Evolutionary conservation across 169 alveolate species (phyloP).

Genomic region (Babesia divergens): DNA sequence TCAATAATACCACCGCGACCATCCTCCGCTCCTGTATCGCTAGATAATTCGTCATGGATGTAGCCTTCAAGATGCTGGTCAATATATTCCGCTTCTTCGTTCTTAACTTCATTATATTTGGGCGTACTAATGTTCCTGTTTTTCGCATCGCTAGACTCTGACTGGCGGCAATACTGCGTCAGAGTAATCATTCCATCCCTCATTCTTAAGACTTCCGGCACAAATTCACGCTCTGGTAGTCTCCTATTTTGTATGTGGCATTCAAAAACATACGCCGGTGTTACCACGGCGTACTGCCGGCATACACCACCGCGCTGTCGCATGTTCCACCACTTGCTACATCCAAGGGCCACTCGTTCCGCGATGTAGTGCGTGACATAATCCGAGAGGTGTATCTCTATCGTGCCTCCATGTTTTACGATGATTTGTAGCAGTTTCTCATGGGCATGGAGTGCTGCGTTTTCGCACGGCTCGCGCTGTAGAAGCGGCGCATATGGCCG

Average conservation of each 20-base stretch:
- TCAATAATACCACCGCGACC: not conserved
- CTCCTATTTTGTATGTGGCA: constrained; percentile 10
- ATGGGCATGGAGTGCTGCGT: constrained; percentile 22
- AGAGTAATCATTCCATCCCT: not conserved
- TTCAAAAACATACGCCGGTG: constrained; percentile 35
- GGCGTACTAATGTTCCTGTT: not conserved
- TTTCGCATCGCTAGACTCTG: not conserved
- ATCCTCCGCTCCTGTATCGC: not conserved
- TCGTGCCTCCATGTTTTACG: constrained; percentile 16
- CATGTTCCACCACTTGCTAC: constrained; percentile 37
- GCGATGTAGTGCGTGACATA: constrained; percentile 47
- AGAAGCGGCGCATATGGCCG: constrained; percentile 5
- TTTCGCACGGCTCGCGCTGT: constrained; percentile 13
- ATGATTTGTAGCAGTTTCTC: constrained; percentile 15
- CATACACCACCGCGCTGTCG: constrained; percentile 24
- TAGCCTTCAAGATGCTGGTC: not conserved
- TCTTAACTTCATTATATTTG: not conserved
- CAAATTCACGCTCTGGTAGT: constrained; percentile 17
- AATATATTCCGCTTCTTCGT: not conserved
- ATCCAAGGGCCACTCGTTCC: constrained; percentile 29
- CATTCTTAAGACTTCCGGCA: constrained; percentile 16
- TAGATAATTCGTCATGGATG: not conserved
- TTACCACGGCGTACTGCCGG: constrained; percentile 9
- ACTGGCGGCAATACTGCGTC: constrained; percentile 5
- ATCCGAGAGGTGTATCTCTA: constrained; percentile 38